Base-by-base conservation (phyloP, 2,329 filamentous ascomycete genomes). In the Alternaria burnsii region DNA sequence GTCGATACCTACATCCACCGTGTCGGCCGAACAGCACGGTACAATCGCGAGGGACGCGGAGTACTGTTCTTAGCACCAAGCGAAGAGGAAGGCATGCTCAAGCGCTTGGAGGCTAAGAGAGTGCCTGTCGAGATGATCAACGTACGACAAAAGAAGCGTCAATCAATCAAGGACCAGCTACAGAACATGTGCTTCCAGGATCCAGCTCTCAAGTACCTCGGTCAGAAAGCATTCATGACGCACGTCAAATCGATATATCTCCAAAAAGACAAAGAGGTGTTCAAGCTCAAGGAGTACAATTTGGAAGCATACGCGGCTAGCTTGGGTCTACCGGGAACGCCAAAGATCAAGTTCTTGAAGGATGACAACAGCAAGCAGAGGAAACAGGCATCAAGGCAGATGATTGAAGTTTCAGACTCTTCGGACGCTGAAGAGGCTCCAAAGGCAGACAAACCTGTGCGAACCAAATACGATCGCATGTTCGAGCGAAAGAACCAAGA, bases 381-480 rank as follows among this genome's bases (percentile, higher is more conserved):
- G 74, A 98, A 98, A 84, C 97, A 97, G 71, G 91, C 91, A 1
- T 88, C 93, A 9, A 86, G 93, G 59, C 87, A 86, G 41, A 83
- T 85, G 52, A 79, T 92, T 47, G 81, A 82, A 20, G 69, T 76
- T 12, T 75, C 91, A 77, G 77, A 91, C 77, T 89, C 86, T 14
- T 89, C 88, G 4, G 84, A 87, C n/a, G 83, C 84, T 26, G 85
- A 84, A 16, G 76, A 72, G 26, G 82, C 77, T 40, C 71, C 76
- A 34, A 84, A 85, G 71, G 76, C 83, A 67, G 80, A 83, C 62
- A 88, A 87, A 76, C 88, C 89, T 80, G 92, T 97, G 18, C 88
- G 93, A 63, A 99, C 96, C 32, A 98, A 97, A 79, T 96, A 97
- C 77, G 93, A 99, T 79, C 90, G 93, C 70, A 98, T 99, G 95